Conservation (phyloP, 2,329 filamentous ascomycete genomes). For the Bretziella fagacearum region DNA sequence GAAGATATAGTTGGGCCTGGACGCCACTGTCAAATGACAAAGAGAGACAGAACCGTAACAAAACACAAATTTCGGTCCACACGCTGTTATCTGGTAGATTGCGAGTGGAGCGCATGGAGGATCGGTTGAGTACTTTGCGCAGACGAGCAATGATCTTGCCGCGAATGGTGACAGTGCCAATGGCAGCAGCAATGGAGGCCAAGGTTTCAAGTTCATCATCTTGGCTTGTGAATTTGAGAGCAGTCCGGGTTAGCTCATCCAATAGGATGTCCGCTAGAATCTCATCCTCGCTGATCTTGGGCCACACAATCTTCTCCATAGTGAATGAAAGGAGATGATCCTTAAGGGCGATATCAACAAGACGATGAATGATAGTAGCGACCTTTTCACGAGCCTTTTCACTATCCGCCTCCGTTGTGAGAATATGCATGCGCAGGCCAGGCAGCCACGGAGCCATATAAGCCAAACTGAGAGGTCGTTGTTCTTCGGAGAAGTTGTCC, state of each 20-base stretch:
- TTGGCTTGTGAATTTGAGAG: slow-evolving; percentile 22
- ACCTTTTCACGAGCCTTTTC: slow-evolving; percentile 52
- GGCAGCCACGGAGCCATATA: slow-evolving; percentile 56
- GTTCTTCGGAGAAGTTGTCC: slow-evolving; percentile 51
- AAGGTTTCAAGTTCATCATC: slow-evolving; percentile 43
- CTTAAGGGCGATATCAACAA: slow-evolving; percentile 46
- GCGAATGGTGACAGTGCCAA: slow-evolving; percentile 47
- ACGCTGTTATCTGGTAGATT: slow-evolving; percentile 48
- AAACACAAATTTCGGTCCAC: slow-evolving; percentile 51
- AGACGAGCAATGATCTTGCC: slow-evolving; percentile 49
- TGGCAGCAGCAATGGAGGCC: slow-evolving; percentile 43
- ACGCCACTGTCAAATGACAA: slow-evolving; percentile 51
- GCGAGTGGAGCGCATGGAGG: slow-evolving; percentile 48
- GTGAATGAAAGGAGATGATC: slow-evolving; percentile 42
- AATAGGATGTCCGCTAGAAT: slow-evolving; percentile 48
- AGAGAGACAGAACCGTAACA: slow-evolving; percentile 48
- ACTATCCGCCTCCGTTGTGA: slow-evolving; percentile 42
- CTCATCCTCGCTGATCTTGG: slow-evolving; percentile 46
- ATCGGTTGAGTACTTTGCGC: slow-evolving; percentile 49
- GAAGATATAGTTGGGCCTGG: slow-evolving; percentile 50
- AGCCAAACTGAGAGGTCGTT: slow-evolving; percentile 47
- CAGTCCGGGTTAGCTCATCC: slow-evolving; percentile 47
- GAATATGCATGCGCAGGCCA: slow-evolving; percentile 40
- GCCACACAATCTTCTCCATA: slow-evolving; percentile 51
- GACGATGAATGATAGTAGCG: slow-evolving; percentile 43